phyloP scores from a whole-genome alignment of 768 basidiomycete species.

The Rhodotorula toruloides region DNA sequence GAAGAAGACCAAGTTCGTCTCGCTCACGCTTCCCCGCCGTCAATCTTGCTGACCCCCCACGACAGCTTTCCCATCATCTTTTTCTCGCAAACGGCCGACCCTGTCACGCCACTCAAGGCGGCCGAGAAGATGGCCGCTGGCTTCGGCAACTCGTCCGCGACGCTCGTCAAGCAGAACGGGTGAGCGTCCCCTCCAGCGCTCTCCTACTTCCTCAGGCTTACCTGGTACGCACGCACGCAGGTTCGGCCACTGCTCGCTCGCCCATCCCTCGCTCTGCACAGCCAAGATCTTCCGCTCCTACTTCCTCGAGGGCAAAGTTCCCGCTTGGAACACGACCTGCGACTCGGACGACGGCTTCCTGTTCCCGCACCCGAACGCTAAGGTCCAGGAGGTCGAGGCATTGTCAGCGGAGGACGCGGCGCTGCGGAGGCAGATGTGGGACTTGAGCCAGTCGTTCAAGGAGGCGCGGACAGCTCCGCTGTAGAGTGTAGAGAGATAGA shows the following conservation, averaged over 20 bases:
- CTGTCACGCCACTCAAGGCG: constrained; percentile 35
- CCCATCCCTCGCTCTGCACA: constrained; percentile 38
- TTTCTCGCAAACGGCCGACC: constrained; percentile 35
- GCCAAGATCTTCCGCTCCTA: constrained; percentile 25
- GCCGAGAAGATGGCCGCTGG: constrained; percentile 26
- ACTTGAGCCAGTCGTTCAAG: neutral
- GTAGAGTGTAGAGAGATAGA: neutral
- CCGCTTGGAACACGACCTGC: constrained; percentile 26
- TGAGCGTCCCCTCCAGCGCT: neutral
- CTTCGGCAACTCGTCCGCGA: constrained; percentile 28
- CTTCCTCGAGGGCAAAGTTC: constrained; percentile 33
- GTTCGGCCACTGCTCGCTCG: constrained; percentile 37
- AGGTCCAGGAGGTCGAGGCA: neutral
- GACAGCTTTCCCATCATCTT: constrained; percentile 29
- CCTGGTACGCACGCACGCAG: neutral
- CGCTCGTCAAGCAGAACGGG: constrained; percentile 35
- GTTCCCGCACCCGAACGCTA: constrained; percentile 22
- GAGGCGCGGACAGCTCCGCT: neutral
- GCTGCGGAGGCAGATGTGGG: constrained; percentile 5
- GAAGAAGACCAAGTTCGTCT: constrained; percentile 30
- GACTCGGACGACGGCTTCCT: constrained; percentile 27
- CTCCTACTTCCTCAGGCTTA: too few species aligned
- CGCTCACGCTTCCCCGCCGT: neutral
- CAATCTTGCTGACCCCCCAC: neutral
- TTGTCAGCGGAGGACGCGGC: neutral